Evolutionary conservation across 768 basidiomycete species (phyloP).

Genomic region (Hericium erinaceus): DNA sequence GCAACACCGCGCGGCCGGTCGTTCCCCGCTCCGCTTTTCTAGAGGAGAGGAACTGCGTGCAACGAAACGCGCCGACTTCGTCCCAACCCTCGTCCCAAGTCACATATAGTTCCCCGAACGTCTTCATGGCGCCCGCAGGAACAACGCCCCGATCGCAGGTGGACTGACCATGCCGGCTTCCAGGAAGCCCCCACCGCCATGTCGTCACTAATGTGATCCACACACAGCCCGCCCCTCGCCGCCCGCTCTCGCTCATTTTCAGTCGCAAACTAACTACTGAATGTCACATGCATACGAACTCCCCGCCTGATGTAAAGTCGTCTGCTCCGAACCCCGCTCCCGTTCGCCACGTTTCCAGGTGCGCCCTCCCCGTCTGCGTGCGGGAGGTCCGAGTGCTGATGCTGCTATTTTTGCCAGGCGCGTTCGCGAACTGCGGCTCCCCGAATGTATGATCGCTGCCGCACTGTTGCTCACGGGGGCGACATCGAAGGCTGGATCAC

Average conservation of each 20-base stretch:
- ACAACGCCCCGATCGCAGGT: no score
- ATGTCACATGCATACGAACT: constrained; percentile 50
- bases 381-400: background rate
- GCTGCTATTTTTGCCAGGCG: constrained; percentile 33
- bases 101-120: no score
- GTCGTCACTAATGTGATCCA: no score
- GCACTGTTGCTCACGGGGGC: constrained; percentile 49
- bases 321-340: constrained; percentile 59
- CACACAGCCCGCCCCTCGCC: no score
- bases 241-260: constrained; percentile 12
- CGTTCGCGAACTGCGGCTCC: constrained; percentile 41
- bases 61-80: no score
- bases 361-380: constrained; percentile 16
- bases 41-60: no score
- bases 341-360: constrained; percentile 65
- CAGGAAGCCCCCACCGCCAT: no score
- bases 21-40: no score
- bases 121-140: no score
- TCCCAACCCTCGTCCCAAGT: no score
- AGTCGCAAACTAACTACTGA: constrained; percentile 61
- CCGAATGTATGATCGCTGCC: constrained; percentile 54
- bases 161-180: no score
- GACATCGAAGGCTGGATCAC: constrained; percentile 70
- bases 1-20: no score
- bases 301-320: constrained; percentile 73